phyloP scores from a whole-genome alignment of 805 yeast species.

The Candida sakaeoensis region DNA sequence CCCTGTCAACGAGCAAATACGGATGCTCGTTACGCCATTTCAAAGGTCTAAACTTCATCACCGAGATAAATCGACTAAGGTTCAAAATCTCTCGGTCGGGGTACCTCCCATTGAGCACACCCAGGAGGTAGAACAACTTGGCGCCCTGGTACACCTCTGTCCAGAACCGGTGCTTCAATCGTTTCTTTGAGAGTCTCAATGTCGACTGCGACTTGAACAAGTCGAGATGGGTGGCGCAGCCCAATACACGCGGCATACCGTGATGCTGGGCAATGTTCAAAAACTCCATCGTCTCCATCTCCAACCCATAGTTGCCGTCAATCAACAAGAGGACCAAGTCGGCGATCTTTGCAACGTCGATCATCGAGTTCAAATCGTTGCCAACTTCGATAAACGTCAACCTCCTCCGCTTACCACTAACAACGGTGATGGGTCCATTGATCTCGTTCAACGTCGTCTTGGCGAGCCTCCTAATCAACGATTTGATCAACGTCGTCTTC shows the following conservation, averaged over 20 bases:
- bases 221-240: slow-evolving; percentile 94
- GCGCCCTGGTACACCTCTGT: slow-evolving; percentile 99
- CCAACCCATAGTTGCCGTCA: slow-evolving; percentile 97
- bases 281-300: slow-evolving; percentile 99
- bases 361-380: slow-evolving; percentile 92
- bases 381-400: slow-evolving; percentile 90
- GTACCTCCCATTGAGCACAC: slow-evolving; percentile 94
- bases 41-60: slow-evolving; percentile 97
- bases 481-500: slow-evolving; percentile 86
- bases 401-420: slow-evolving; percentile 90
- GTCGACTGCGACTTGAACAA: slow-evolving; percentile 87
- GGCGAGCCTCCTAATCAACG: slow-evolving; percentile 81
- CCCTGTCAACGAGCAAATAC: slow-evolving; percentile 83
- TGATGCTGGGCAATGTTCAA: slow-evolving; percentile 94
- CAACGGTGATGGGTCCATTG: slow-evolving; percentile 95
- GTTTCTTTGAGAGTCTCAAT: slow-evolving; percentile 84
- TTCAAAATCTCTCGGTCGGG: slow-evolving; percentile 96
- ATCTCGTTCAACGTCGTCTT: slow-evolving; percentile 83
- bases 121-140: slow-evolving; percentile 86
- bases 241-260: slow-evolving; percentile 97
- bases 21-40: slow-evolving; percentile 99
- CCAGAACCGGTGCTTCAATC: slow-evolving; percentile 94
- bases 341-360: slow-evolving; percentile 92
- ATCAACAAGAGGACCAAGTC: slow-evolving; percentile 85
- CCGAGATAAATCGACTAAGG: slow-evolving; percentile 86